Conservation (phyloP, 805 yeast species). For the Sporopachydermia lactativora region DNA sequence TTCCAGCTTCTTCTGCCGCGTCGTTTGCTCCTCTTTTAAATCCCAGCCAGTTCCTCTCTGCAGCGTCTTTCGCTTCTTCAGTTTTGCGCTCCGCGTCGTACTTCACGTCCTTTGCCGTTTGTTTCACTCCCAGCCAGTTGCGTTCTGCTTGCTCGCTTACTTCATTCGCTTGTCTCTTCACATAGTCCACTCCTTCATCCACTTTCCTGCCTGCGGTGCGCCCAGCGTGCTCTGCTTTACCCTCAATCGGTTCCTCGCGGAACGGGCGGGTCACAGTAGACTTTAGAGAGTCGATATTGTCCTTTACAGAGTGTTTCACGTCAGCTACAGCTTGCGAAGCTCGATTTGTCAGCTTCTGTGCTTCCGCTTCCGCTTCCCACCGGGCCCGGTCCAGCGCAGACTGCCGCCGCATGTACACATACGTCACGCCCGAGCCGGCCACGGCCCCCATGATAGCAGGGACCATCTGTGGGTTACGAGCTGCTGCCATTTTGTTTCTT, state of each 20-base stretch:
- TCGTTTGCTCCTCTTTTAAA: neutral
- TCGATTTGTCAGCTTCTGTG: neutral
- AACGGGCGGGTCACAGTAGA: neutral
- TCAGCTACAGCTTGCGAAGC: neutral
- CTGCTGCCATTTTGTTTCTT: too few species aligned
- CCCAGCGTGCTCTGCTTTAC: too few species aligned
- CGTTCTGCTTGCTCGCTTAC: neutral
- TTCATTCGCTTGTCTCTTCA: neutral
- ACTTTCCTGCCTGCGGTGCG: neutral
- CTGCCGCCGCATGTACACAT: slow-evolving; percentile 1
- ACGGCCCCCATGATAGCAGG: neutral
- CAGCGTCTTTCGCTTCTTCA: neutral
- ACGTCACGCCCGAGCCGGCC: neutral
- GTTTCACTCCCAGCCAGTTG: neutral
- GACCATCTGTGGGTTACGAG: neutral
- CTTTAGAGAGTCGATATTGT: neutral
- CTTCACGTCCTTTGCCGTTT: neutral
- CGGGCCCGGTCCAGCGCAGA: neutral
- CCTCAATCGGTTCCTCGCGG: neutral
- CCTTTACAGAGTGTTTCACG: neutral
- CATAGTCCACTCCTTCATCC: neutral
- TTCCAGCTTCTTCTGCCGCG: neutral
- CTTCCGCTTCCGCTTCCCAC: neutral
- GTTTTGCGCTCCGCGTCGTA: neutral
- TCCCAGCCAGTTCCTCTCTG: neutral